Evolutionary conservation across 2,329 filamentous ascomycete genomes (phyloP).

Genomic region (Apiospora hydei): DNA sequence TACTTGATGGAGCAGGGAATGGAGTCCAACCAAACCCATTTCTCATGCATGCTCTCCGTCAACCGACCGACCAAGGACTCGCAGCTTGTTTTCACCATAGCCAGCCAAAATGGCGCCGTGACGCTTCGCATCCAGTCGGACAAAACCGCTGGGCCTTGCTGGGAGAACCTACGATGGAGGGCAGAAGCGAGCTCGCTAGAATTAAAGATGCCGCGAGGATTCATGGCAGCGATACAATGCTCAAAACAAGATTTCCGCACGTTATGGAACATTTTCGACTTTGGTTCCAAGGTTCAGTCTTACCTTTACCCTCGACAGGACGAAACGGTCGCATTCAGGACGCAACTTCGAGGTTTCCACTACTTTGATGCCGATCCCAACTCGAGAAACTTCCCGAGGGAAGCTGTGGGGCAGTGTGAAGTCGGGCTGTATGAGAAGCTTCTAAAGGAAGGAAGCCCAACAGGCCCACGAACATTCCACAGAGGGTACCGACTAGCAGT

Average conservation of each 20-base stretch:
- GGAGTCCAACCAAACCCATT: constrained; percentile 70
- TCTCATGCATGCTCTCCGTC: constrained; percentile 80
- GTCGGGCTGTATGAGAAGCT: constrained; percentile 78
- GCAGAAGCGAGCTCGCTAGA: constrained; percentile 70
- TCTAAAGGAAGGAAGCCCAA: constrained; percentile 72
- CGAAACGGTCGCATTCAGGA: constrained; percentile 74
- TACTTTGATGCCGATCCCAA: constrained; percentile 79
- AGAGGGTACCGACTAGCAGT: constrained; percentile 81
- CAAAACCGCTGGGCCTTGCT: constrained; percentile 73
- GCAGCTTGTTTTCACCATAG: constrained; percentile 74
- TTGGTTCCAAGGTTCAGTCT: constrained; percentile 77
- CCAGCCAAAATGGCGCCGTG: constrained; percentile 80
- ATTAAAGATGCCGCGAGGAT: constrained; percentile 77
- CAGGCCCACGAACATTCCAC: constrained; percentile 75
- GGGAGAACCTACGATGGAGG: constrained; percentile 85
- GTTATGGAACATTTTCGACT: constrained; percentile 85
- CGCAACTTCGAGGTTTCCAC: constrained; percentile 76
- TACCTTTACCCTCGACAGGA: constrained; percentile 73
- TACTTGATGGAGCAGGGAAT: constrained; percentile 77
- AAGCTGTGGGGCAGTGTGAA: constrained; percentile 74
- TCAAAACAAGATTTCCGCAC: constrained; percentile 79
- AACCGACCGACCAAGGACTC: constrained; percentile 73
- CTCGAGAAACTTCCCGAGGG: constrained; percentile 76
- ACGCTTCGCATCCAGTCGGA: constrained; percentile 77
- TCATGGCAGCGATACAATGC: constrained; percentile 74